Conservation (phyloP, 2,329 filamentous ascomycete genomes). For the Diaporthe aspalathi region DNA sequence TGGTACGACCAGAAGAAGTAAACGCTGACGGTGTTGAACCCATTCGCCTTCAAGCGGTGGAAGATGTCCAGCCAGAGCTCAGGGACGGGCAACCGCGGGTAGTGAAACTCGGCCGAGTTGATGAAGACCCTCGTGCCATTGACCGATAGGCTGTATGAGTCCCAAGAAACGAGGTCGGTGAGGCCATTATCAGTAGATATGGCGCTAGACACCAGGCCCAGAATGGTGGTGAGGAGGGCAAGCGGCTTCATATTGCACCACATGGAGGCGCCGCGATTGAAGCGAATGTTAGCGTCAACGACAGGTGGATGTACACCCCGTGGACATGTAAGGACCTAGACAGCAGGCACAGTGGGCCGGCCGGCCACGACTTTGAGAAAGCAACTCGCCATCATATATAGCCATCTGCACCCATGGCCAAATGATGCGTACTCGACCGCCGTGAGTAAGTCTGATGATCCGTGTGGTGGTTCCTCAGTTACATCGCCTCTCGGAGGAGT, state of each 20-base stretch:
- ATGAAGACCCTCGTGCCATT: conserved; percentile 51
- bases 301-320: not conserved
- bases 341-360: not conserved
- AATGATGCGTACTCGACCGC: not conserved
- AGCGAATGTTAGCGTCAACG: not conserved
- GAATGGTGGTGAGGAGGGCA: conserved; percentile 26
- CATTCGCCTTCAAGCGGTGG: conserved; percentile 64
- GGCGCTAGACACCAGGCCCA: conserved; percentile 40
- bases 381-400: conserved; percentile 10
- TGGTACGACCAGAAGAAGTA: conserved; percentile 65
- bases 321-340: too few relatives aligned
- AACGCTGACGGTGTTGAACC: conserved; percentile 62
- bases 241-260: conserved; percentile 35
- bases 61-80: conserved; percentile 66
- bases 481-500: conserved; percentile 29
- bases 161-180: conserved; percentile 61
- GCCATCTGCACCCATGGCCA: not conserved
- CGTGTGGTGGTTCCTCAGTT: conserved; percentile 11
- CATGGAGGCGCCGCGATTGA: not conserved
- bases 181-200: conserved; percentile 54
- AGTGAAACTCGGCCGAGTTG: conserved; percentile 63
- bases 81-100: conserved; percentile 63
- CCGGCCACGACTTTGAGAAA: not conserved
- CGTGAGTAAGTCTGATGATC: not conserved
- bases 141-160: conserved; percentile 61